These are phyloP conservation scores for Arthroderma sp. DNA, from an alignment of 2,329 filamentous ascomycete genomes.

Conservation along the genomic window DNA sequence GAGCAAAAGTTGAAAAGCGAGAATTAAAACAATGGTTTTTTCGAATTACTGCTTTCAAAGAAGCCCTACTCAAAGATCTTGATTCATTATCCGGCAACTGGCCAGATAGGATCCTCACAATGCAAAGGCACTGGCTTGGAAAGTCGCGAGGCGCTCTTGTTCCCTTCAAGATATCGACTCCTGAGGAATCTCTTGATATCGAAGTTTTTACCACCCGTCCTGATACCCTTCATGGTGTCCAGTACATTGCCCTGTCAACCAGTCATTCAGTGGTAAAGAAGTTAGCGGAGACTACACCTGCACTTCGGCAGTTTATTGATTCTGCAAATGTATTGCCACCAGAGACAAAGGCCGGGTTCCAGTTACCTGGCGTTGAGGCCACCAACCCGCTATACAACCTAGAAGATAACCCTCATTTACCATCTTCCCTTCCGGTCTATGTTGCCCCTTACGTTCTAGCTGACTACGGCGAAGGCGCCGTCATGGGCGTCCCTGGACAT, in stretches of 20 bases:
- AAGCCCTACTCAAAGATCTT: conserved; percentile 59
- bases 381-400: conserved; percentile 53
- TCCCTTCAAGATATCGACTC: conserved; percentile 51
- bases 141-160: conserved; percentile 62
- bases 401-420: conserved; percentile 36
- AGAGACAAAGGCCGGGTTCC: conserved; percentile 53
- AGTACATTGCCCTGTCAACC: conserved; percentile 69
- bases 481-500: conserved; percentile 86
- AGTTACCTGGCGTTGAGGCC: conserved; percentile 49
- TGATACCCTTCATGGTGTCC: conserved; percentile 76
- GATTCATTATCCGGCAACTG: conserved; percentile 56
- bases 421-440: conserved; percentile 54
- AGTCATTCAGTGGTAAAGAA: conserved; percentile 56
- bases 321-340: conserved; percentile 41
- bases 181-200: conserved; percentile 35
- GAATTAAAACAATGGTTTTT: conserved; percentile 83
- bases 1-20: conserved; percentile 68
- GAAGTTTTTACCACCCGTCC: conserved; percentile 74
- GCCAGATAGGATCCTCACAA: conserved; percentile 70
- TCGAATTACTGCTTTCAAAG: conserved; percentile 66
- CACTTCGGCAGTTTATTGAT: conserved; percentile 57
- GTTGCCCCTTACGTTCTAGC: conserved; percentile 75
- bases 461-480: conserved; percentile 74
- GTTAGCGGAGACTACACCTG: conserved; percentile 47
- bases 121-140: conserved; percentile 83